Evolutionary conservation across 768 basidiomycete genomes (phyloP), one percentile per base, ranked within the genome.

Genomic region (Chalciporus pseudorubinellus): DNA sequence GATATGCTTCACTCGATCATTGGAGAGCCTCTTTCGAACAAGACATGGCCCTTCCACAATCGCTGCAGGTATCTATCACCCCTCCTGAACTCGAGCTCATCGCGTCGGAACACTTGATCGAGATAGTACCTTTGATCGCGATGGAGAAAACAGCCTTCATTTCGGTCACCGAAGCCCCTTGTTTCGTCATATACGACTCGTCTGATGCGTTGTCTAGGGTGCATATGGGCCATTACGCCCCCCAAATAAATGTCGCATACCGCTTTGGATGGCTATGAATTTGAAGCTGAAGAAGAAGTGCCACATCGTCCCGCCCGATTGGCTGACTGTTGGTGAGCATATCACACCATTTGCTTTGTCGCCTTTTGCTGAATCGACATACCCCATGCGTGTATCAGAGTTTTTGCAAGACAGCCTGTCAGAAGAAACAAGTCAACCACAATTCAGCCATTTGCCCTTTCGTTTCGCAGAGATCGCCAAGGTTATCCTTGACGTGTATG

Each of bases 281-380:
- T 74, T 98, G 44, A 99, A 99, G 72, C 67, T 85, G 63, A 97
- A 98, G 77, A 89, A 90, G 67, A 95, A 94, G 70, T 98, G 95
- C 55, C 85, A 91, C 59, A 92, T 99, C 44, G 77, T 98, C 13
- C 78, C 92, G 1, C 97, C 97, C 3, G 77, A 80, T 26, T 99
- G 97, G 97, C 74, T 99, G 24, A 82, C 75, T 56, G 81, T 89
- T 38, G 92, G 93, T 95, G 56, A 53, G 88, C 43, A 40, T 45
- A 29, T 10, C 16, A n/a, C 26, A 7, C 2, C 8, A 5, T 31
- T 8, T 13, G 4, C 29, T 31, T 31, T 51, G 34, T 44, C 13
- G 18, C 26, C 13, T 21, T 21, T 44, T 34, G n/a, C n/a, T n/a
- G n/a, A n/a, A n/a, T n/a, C 20, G 40, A 51, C 48, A 4, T 22